phyloP scores from a whole-genome alignment of 345 rosid genomes.

The Eucalyptus caleyi region DNA sequence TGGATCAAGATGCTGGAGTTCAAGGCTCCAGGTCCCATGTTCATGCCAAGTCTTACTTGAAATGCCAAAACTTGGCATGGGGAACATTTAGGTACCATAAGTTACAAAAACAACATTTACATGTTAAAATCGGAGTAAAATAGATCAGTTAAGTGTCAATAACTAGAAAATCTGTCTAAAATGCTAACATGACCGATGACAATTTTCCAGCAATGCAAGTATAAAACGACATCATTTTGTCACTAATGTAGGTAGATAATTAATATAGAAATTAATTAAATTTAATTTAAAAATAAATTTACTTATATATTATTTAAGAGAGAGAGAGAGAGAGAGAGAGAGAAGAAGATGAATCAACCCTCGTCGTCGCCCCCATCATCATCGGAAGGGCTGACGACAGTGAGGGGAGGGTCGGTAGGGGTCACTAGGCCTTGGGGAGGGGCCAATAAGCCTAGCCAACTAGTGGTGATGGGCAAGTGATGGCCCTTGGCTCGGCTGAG shows the following conservation, averaged over 20 bases:
- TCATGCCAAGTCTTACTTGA: neutral
- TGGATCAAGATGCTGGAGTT: neutral
- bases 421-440: too few species aligned
- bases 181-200: fast-evolving
- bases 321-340: too few species aligned
- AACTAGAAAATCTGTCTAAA: fast-evolving
- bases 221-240: fast-evolving
- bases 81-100: too few species aligned
- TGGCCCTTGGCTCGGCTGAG: fast-evolving
- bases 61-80: fast-evolving
- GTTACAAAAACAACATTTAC: fast-evolving
- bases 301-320: too few species aligned
- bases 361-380: fast-evolving
- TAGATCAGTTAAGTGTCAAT: fast-evolving
- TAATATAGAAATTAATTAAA: too few species aligned
- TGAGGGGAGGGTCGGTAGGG: fast-evolving
- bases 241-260: too few species aligned
- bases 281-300: fast-evolving
- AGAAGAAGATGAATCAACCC: fast-evolving
- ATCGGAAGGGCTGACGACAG: fast-evolving
- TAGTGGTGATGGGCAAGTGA: fast-evolving
- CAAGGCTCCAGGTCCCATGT: neutral
- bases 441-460: fast-evolving
- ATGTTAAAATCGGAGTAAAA: fast-evolving
- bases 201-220: fast-evolving